Conservation (phyloP, 2,329 filamentous ascomycete genomes). For the Gnomoniopsis smithogilvyi region DNA sequence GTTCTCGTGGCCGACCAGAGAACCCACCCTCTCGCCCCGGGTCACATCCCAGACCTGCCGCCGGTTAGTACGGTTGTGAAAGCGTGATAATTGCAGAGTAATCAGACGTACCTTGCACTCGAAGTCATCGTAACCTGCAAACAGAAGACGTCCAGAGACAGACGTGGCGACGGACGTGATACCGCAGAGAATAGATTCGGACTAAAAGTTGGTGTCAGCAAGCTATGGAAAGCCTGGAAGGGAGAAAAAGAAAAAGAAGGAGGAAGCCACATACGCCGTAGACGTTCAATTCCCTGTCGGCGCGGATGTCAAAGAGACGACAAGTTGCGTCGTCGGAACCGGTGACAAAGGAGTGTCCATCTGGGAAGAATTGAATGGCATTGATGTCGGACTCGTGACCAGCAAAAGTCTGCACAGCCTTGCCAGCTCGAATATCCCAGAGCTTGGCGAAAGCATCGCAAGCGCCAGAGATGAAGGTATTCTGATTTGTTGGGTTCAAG, state of each 20-base stretch:
- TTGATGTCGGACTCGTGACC: constrained; percentile 99
- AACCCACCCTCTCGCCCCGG: constrained; percentile 94
- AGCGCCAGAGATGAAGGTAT: constrained; percentile 98
- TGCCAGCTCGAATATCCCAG: constrained; percentile 97
- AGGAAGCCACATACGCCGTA: constrained; percentile 54
- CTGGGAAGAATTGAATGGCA: constrained; percentile 98
- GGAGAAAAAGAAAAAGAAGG: not conserved
- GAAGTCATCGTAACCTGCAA: constrained; percentile 97
- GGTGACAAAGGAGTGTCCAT: constrained; percentile 96
- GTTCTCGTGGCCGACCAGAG: constrained; percentile 95
- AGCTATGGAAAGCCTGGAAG: constrained; percentile 16
- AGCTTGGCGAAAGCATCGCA: constrained; percentile 98
- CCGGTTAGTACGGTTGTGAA: not conserved
- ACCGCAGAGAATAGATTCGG: constrained; percentile 93
- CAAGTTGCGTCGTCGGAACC: constrained; percentile 97
- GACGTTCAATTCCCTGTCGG: constrained; percentile 74
- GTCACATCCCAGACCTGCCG: constrained; percentile 93
- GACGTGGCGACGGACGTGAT: constrained; percentile 98
- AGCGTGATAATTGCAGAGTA: constrained; percentile 5
- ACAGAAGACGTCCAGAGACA: constrained; percentile 89
- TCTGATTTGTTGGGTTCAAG: constrained; percentile 98
- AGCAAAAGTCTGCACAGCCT: constrained; percentile 97
- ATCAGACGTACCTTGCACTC: constrained; percentile 85
- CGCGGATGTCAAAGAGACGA: constrained; percentile 95
- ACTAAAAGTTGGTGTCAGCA: constrained; percentile 50